Conservation (phyloP, 75 land plant genomes). For the Pseudotsuga menziesii region DNA sequence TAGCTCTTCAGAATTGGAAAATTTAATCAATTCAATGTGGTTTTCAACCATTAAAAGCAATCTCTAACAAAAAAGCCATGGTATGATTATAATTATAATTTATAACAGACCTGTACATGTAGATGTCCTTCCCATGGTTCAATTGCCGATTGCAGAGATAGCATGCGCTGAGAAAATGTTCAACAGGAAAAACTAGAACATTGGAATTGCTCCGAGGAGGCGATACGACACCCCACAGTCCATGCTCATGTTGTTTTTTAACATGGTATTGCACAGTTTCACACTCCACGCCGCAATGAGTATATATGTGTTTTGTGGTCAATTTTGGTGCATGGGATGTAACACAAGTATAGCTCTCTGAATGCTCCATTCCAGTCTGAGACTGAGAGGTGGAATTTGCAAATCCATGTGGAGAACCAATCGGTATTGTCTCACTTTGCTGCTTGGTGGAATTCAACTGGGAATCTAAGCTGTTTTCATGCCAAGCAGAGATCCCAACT, state of each 20-base stretch:
- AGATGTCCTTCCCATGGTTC: constrained; percentile 26
- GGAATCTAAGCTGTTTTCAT: constrained; percentile 13
- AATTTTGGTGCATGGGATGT: constrained; percentile 16
- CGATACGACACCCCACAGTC: not conserved
- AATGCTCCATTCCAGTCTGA: constrained; percentile 12
- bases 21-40: not conserved
- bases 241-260: no score
- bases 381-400: not conserved
- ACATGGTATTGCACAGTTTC: not conserved
- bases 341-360: constrained; percentile 38
- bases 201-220: not conserved
- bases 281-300: not conserved
- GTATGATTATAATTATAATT: not conserved
- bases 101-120: constrained; percentile 37
- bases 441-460: not conserved
- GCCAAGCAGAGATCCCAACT: constrained; percentile 1
- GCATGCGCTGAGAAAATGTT: constrained; percentile 26
- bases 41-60: not conserved
- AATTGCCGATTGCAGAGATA: constrained; percentile 25
- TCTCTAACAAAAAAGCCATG: not conserved
- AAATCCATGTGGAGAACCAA: not conserved
- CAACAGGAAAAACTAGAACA: not conserved
- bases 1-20: not conserved
- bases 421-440: constrained; percentile 4
- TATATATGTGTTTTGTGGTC: constrained; percentile 3